Conservation (phyloP, 2,329 filamentous ascomycete species). For the Fusarium virguliforme region DNA sequence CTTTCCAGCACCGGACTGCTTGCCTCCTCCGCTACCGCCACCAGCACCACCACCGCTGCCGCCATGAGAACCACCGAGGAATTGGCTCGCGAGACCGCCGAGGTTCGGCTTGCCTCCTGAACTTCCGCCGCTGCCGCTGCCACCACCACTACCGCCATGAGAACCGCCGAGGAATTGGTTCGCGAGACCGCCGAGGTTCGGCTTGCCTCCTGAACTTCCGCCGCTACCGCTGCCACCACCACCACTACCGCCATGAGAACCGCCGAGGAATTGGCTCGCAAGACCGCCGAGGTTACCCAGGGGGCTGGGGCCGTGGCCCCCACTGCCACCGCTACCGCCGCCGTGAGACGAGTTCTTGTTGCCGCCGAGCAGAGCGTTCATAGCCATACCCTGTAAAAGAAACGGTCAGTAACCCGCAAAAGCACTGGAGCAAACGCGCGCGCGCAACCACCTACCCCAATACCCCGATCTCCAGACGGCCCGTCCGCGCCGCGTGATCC, state of each 20-base stretch:
- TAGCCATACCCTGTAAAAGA: constrained; percentile 69
- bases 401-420: constrained; percentile 28
- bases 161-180: constrained; percentile 63
- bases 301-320: constrained; percentile 57
- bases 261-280: constrained; percentile 65
- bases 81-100: constrained; percentile 64
- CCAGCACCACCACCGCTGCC: constrained; percentile 43
- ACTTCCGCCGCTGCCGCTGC: constrained; percentile 50
- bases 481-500: constrained; percentile 68
- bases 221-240: constrained; percentile 50
- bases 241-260: constrained; percentile 45
- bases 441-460: constrained; percentile 71
- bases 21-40: constrained; percentile 55
- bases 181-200: constrained; percentile 62
- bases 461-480: constrained; percentile 71
- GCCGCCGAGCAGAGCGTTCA: constrained; percentile 71
- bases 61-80: constrained; percentile 59
- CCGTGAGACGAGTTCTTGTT: constrained; percentile 60
- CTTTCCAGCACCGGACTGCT: constrained; percentile 65
- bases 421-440: constrained; percentile 10
- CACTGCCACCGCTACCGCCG: constrained; percentile 51
- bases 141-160: constrained; percentile 43
- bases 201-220: constrained; percentile 40
- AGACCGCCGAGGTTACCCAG: constrained; percentile 61
- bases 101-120: constrained; percentile 51